Evolutionary conservation across 768 basidiomycete genomes (phyloP), one percentile per base, ranked within the genome.

Genomic region (Punctularia strigosozonata): DNA sequence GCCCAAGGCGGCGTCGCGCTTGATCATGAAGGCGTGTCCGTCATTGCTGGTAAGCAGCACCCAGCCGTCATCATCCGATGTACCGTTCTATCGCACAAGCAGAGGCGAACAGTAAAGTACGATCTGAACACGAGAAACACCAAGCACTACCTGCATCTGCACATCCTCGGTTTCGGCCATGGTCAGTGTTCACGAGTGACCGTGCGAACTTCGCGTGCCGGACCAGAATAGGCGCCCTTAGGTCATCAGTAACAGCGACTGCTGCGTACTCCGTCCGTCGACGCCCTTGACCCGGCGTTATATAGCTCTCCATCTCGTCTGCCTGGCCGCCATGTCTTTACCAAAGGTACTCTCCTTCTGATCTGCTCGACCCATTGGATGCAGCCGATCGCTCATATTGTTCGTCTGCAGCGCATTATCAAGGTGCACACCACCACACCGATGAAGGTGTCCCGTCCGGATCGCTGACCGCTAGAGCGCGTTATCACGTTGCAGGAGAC

Each of bases 11-110:
- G 89, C 71, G 43, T 73, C 83, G 25, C 84, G 71, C 37, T 69
- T 71, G 36, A 92, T 69, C 40, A 94, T 69, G 56, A 81, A 94
- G 1, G 79, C 72, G 55, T 77, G 88, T 0, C 87, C 87, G 46
- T 94, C 89, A 2, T 65, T 67, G 56, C 81, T 86, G 30, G 71
- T 71, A 7, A 90, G 65, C 25, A 80, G 71, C 23, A 90, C 75
- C 85, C 85, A 91, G 17, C 63, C 58, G 23, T 36, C 22, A n/a
- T 42, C 38, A 6, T 37, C 38, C n/a, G 14, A 23, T 7, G 42
- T 19, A 6, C 28, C 33, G 26, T 43, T 36, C 39, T 26, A 31
- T 13, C 25, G 17, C 2, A 6, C 21, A 14, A 36, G n/a, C n/a
- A n/a, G n/a, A n/a, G n/a, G n/a, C n/a, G n/a, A n/a, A n/a, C n/a